A percentile compares a stretch with the other conserved stretches of the same genome.
Evolutionary conservation across 805 yeast species (phyloP).

Genomic region (Saccharomycopsis lassenensis): DNA sequence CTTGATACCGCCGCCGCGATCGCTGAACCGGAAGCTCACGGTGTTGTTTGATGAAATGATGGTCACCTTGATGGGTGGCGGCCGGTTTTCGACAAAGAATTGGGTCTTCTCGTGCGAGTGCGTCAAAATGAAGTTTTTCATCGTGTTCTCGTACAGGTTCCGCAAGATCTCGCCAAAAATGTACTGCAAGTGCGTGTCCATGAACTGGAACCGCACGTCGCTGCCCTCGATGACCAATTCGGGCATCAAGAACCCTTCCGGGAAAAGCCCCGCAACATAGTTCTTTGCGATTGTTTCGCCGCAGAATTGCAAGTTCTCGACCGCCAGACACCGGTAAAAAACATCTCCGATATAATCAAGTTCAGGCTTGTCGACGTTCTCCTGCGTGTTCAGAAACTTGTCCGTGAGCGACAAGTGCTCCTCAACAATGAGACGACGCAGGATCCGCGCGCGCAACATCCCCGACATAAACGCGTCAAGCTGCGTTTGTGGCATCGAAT

Average conservation of each 20-base stretch:
- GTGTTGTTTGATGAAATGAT: conserved; percentile 56
- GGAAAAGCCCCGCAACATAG: conserved; percentile 31
- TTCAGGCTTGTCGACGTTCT: conserved; percentile 28
- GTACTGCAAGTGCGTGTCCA: conserved; percentile 79
- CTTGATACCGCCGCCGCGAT: conserved; percentile 81
- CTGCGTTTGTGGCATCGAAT: conserved; percentile 44
- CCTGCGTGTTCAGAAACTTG: conserved; percentile 33
- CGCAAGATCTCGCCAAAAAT: conserved; percentile 80
- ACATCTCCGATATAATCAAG: conserved; percentile 63
- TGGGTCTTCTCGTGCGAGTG: conserved; percentile 10
- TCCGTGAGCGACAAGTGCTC: conserved; percentile 78
- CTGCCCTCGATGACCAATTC: conserved; percentile 63
- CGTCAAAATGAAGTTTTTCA: conserved; percentile 29
- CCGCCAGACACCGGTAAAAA: conserved; percentile 67
- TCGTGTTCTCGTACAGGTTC: conserved; percentile 76
- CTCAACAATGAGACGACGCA: conserved; percentile 83
- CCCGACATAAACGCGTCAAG: conserved; percentile 69
- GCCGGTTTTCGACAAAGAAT: conserved; percentile 24
- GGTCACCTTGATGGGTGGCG: conserved; percentile 71
- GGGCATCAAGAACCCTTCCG: conserved; percentile 51
- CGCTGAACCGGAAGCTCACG: conserved; percentile 70
- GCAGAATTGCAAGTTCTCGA: conserved; percentile 50
- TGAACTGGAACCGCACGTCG: conserved; percentile 63
- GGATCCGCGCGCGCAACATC: conserved; percentile 74
- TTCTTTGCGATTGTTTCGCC: conserved; percentile 35